Conservation (phyloP, 257 asterid genomes). For the Verbena officinalis region DNA sequence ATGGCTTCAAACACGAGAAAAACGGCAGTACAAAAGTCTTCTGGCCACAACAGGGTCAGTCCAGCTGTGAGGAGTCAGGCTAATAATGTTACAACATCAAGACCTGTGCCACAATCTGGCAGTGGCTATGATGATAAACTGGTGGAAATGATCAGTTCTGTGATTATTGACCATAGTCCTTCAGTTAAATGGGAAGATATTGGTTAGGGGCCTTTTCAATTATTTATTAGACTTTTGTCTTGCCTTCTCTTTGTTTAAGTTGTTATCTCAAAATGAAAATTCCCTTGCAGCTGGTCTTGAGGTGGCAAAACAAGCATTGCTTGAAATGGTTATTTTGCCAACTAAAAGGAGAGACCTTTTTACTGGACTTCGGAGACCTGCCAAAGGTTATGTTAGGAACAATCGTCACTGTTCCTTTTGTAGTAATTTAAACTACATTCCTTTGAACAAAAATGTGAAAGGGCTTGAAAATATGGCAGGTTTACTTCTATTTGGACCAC, state of each 20-base stretch:
- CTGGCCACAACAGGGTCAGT: slow-evolving; percentile 37
- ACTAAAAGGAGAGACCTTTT: slow-evolving; percentile 94
- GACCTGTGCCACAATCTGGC: slow-evolving; percentile 52
- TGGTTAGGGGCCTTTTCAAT: slow-evolving; percentile 56
- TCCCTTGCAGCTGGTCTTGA: slow-evolving; percentile 92
- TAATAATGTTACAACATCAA: slow-evolving; percentile 38
- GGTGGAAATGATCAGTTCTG: slow-evolving; percentile 89
- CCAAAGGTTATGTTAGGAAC: slow-evolving; percentile 67
- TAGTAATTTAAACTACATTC: slow-evolving; percentile 18
- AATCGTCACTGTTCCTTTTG: slow-evolving; percentile 6
- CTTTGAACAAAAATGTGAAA: slow-evolving; percentile 22
- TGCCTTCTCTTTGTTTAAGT: neutral
- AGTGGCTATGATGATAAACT: slow-evolving; percentile 76
- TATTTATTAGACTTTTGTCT: slow-evolving; percentile 18
- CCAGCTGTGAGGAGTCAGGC: slow-evolving; percentile 45
- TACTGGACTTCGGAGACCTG: slow-evolving; percentile 93
- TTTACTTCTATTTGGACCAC: slow-evolving; percentile 97
- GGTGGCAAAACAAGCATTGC: slow-evolving; percentile 90
- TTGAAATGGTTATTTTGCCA: slow-evolving; percentile 97
- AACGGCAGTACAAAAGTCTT: slow-evolving; percentile 47
- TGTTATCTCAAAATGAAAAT: slow-evolving; percentile 24
- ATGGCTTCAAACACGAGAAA: slow-evolving; percentile 55
- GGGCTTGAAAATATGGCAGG: slow-evolving; percentile 50
- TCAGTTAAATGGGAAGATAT: slow-evolving; percentile 99
- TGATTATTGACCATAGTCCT: slow-evolving; percentile 85